Base-by-base conservation (phyloP, 345 rosid species). In the Gynandropsis gynandra region DNA sequence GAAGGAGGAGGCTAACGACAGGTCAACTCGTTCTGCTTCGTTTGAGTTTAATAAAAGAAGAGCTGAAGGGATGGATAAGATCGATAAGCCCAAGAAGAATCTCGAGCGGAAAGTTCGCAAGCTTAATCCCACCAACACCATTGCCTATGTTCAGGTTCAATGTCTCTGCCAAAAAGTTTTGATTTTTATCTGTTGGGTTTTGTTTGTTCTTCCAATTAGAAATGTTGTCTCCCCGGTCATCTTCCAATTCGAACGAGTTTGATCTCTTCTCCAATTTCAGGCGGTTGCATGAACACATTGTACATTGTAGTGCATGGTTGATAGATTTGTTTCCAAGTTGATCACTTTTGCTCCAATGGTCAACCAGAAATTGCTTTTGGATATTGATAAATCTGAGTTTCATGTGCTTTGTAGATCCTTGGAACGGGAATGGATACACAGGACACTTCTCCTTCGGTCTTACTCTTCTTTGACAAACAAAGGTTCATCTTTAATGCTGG, bases 341-440 rank as follows among this genome's bases (percentile, higher is more conserved):
- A 24, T 24, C 29, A 24, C 29, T 24, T 24, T 24, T 24, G 29
- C 5, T 24, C 29, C 29, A 2, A 5, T 24, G 29, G 5, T 24
- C 29, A 24, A 24, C 29, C 29, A 24, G 29, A 24, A 24, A 24
- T 24, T 24, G 29, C 29, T 24, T 24, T 11, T 39, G 8, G 4
- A 11, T 4, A n/a, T 11, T 4, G 16, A 11, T 11, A 33, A 36
- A 36, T 36, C 40, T 36, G 10, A 9, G 13, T n/a, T 36, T 39
- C 40, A 13, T 41, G 10, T 8, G 50, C 16, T 38, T 66, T 47
- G 18, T 64, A 89, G 96, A 84, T 86, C 41, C 74, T 89, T 35
- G 98, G 98, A 43, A 89, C 94, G 19, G 98, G 98, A 64, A 81
- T 89, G 95, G 98, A 89, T 72, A 86, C 96, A 34, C 98, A 89